phyloP scores from a whole-genome alignment of 2,329 filamentous ascomycete species.

The Pseudophaeomoniella oleicola region DNA sequence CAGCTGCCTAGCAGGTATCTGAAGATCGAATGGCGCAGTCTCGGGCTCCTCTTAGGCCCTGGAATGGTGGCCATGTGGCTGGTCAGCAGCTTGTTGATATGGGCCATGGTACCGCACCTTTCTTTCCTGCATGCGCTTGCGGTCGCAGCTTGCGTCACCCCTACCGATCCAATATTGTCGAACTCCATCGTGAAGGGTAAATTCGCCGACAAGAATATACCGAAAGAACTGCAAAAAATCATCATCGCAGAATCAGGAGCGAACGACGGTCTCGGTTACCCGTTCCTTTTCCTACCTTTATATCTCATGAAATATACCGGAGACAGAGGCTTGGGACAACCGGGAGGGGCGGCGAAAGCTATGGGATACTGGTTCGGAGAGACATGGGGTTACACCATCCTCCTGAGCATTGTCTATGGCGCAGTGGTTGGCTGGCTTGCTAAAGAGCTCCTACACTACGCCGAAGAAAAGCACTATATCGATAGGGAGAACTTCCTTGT shows the following conservation, averaged over 20 bases:
- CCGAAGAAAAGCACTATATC: conserved; percentile 65
- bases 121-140: conserved; percentile 65
- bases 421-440: conserved; percentile 65
- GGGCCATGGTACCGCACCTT: conserved; percentile 57
- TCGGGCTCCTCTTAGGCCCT: conserved; percentile 63
- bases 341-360: conserved; percentile 49
- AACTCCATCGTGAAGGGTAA: conserved; percentile 88
- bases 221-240: conserved; percentile 64
- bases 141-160: conserved; percentile 76
- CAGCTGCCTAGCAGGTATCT: conserved; percentile 78
- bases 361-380: conserved; percentile 74
- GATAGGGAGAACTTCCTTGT: conserved; percentile 80
- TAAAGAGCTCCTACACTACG: conserved; percentile 70
- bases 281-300: conserved; percentile 71
- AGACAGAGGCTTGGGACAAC: conserved; percentile 37
- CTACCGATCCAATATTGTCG: conserved; percentile 76
- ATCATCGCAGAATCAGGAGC: conserved; percentile 73
- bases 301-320: conserved; percentile 63
- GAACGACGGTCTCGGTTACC: conserved; percentile 81
- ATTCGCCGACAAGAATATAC: conserved; percentile 83
- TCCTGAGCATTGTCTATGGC: conserved; percentile 67
- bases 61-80: conserved; percentile 84
- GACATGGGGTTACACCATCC: conserved; percentile 70
- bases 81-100: conserved; percentile 62
- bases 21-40: conserved; percentile 59